A percentile compares a stretch with the other conserved stretches of the same genome.
Evolutionary conservation across 2,329 filamentous ascomycete genomes (phyloP).

Genomic region (Aspergillus pseudoviridinutans): DNA sequence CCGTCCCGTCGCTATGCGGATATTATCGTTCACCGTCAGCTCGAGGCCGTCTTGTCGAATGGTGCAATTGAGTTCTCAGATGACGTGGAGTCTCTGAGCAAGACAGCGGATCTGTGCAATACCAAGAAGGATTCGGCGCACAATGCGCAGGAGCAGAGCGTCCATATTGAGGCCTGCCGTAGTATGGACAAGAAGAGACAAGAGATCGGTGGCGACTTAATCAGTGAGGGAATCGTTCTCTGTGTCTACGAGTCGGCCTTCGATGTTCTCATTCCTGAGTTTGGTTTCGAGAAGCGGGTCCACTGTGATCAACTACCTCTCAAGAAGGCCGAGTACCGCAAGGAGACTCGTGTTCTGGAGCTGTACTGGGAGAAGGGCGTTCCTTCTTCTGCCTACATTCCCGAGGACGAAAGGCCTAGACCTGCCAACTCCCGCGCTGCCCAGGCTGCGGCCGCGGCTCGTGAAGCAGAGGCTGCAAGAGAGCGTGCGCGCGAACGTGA

Average conservation of each 20-base stretch:
- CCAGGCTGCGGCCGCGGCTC: constrained; percentile 70
- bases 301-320: constrained; percentile 97
- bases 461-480: constrained; percentile 77
- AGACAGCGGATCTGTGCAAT: constrained; percentile 94
- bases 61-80: constrained; percentile 81
- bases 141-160: constrained; percentile 96
- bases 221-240: constrained; percentile 91
- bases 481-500: constrained; percentile 80
- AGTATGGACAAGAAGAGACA: constrained; percentile 89
- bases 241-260: constrained; percentile 99
- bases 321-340: constrained; percentile 98
- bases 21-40: constrained; percentile 89
- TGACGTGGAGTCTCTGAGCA: constrained; percentile 80
- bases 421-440: constrained; percentile 69
- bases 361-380: constrained; percentile 99
- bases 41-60: constrained; percentile 80
- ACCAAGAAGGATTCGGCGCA: constrained; percentile 98
- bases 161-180: constrained; percentile 96
- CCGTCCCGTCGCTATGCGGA: constrained; percentile 93
- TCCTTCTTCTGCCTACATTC: constrained; percentile 90
- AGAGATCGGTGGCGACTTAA: constrained; percentile 82
- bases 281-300: constrained; percentile 98
- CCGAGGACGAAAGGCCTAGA: constrained; percentile 94
- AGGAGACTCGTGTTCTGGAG: constrained; percentile 89
- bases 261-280: constrained; percentile 95